Evolutionary conservation across 805 yeast genomes (phyloP), one percentile per base, ranked within the genome.

Genomic region (Cyberlindnera euphorbiae): DNA sequence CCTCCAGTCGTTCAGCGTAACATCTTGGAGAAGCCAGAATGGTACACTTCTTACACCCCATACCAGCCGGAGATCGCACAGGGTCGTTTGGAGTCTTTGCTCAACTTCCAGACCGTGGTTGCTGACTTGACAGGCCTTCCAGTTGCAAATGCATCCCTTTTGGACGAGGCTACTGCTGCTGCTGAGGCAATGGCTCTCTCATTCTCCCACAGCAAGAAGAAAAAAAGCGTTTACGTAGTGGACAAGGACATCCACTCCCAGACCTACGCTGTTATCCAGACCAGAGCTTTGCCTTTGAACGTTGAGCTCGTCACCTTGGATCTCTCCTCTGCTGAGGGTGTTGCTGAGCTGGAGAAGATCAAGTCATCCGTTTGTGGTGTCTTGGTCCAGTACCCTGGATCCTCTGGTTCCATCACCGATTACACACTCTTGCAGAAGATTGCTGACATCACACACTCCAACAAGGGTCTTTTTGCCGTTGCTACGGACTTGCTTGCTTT

Each of bases 41-140:
- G 98, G 98, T 93, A 93, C 69, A 93, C 98, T 15, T 87, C 97
- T 1, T 93, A 93, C 60, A 93, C 98, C 17, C 98, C 98, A 24
- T 93, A 93, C 61, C 98, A 93, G 66, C 96, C 98, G 1, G 98
- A 93, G 60, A 89, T 93, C 40, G 83, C 96, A 1, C 98, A 93
- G 63, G 98, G 98, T 36, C 78, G 98, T 52, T 71, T 93, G 51
- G 96, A 90, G 64, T 78, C 93, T 16, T 67, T 93, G 44, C 67
- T 93, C 44, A 93, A 93, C 62, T 93, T 75, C 65, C 98, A 93
- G 65, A 93, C 98, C n/a, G 69, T 90, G 54, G 71, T 93, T 12
- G 63, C 88, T 19, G 95, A 93, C 42, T 71, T 93, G 47, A 93
- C 98, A 0, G 98, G 97, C 1, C 70, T 93, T 63, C 82, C 87